Conservation (phyloP, 495 filamentous ascomycete species). For the Hyaloscypha bicolor region DNA sequence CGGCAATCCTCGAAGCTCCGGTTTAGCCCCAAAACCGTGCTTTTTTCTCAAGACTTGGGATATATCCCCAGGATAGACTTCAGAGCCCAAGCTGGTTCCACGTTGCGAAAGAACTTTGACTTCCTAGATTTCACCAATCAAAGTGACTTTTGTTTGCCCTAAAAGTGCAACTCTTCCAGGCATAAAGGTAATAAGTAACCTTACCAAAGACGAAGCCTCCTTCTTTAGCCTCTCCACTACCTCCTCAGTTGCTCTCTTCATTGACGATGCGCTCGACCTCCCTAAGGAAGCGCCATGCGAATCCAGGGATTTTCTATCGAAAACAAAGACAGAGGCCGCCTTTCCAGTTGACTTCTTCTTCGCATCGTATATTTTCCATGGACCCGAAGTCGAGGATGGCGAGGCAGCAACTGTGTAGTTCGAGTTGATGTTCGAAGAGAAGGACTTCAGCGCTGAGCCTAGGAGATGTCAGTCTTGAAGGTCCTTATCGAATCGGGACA, state of each 20-base stretch:
- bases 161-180: background rate
- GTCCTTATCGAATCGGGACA: background rate
- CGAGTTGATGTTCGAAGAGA: slow-evolving; percentile 82
- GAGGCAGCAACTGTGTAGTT: slow-evolving; percentile 81
- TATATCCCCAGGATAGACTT: no score
- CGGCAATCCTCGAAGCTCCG: background rate
- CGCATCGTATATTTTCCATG: slow-evolving; percentile 96
- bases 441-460: slow-evolving; percentile 80
- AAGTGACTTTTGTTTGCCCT: background rate
- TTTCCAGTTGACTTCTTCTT: slow-evolving; percentile 94
- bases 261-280: slow-evolving; percentile 62
- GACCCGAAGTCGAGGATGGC: slow-evolving; percentile 73
- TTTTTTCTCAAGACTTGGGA: no score
- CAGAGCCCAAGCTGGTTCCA: no score
- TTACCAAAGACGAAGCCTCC: slow-evolving; percentile 84
- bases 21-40: no score
- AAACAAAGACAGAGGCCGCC: slow-evolving; percentile 88
- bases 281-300: slow-evolving; percentile 50
- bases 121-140: background rate
- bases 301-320: slow-evolving; percentile 86
- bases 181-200: background rate
- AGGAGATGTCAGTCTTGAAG: slow-evolving; percentile 28
- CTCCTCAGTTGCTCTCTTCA: slow-evolving; percentile 83
- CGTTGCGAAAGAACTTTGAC: background rate
- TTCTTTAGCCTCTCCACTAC: slow-evolving; percentile 88